A percentile compares a stretch with the other conserved stretches of the same genome.
Evolutionary conservation across 768 basidiomycete genomes (phyloP).

Genomic region (Clavulina sp.): DNA sequence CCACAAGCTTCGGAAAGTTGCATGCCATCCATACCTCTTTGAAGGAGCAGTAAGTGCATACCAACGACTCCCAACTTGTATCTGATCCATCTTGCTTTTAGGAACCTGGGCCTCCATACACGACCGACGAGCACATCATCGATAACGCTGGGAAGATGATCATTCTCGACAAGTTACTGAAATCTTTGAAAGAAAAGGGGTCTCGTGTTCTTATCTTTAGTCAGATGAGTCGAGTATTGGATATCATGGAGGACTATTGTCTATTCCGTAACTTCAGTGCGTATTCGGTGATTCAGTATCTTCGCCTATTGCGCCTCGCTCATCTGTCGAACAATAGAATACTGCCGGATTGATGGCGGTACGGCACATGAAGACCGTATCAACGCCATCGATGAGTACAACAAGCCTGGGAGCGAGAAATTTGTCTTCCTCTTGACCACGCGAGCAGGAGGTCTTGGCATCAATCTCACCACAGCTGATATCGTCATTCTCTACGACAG

Average conservation of each 20-base stretch:
- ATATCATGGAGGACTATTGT: conserved; percentile 95
- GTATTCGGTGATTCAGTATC: conserved; percentile 20
- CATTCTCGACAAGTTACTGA: conserved; percentile 84
- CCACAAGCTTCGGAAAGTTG: conserved; percentile 24
- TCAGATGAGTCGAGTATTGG: conserved; percentile 97
- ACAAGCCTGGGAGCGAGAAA: conserved; percentile 82
- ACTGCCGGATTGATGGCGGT: conserved; percentile 90
- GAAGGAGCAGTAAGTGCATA: conserved; percentile 56
- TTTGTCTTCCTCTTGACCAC: conserved; percentile 95
- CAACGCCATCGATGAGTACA: conserved; percentile 91
- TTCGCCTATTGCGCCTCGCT: background rate
- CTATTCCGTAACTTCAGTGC: conserved; percentile 75
- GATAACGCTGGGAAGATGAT: conserved; percentile 95
- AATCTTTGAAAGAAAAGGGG: conserved; percentile 78
- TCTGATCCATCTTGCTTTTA: conserved; percentile 14
- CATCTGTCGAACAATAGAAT: conserved; percentile 33
- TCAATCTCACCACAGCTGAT: conserved; percentile 90
- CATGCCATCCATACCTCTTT: conserved; percentile 82
- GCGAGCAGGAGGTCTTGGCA: conserved; percentile 90
- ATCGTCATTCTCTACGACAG: conserved; percentile 91
- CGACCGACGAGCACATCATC: conserved; percentile 91
- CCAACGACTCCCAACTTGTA: background rate
- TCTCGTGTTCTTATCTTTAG: conserved; percentile 94
- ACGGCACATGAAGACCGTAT: conserved; percentile 97
- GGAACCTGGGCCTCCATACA: conserved; percentile 98